phyloP scores from a whole-genome alignment of 768 basidiomycete species.

The Inosperma sp. region DNA sequence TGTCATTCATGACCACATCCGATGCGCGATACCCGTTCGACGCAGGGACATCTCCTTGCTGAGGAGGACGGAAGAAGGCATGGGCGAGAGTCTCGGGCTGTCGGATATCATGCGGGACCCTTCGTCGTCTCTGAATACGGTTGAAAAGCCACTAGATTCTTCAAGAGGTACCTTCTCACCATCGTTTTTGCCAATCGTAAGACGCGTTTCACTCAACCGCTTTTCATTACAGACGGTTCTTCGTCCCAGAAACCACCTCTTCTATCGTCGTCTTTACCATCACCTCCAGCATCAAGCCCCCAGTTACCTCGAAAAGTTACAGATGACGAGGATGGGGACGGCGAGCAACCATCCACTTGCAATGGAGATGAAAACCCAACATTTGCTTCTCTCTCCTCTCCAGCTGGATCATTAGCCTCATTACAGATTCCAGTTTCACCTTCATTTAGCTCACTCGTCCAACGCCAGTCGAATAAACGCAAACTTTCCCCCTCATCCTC shows the following conservation, averaged over 20 bases:
- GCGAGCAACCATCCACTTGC: background rate
- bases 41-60: slow-evolving; percentile 42
- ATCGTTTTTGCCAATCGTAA: background rate
- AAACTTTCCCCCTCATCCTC: slow-evolving; percentile 2
- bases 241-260: background rate
- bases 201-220: background rate
- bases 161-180: slow-evolving; percentile 9
- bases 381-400: slow-evolving; percentile 24
- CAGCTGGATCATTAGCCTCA: slow-evolving; percentile 14
- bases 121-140: slow-evolving; percentile 5
- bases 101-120: slow-evolving; percentile 9
- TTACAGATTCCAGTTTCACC: slow-evolving; percentile 25
- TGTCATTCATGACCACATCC: slow-evolving; percentile 45
- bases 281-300: slow-evolving; percentile 32
- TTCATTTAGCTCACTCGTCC: slow-evolving; percentile 21
- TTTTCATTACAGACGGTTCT: background rate
- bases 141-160: too few species aligned
- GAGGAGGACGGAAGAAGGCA: slow-evolving; percentile 41
- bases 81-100: slow-evolving; percentile 35
- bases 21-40: slow-evolving; percentile 38
- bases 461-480: slow-evolving; percentile 9
- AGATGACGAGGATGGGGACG: background rate
- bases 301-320: slow-evolving; percentile 2
- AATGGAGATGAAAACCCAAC: slow-evolving; percentile 10
- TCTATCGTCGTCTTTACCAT: slow-evolving; percentile 29